Percentiles rank a stretch among this genome's conserved stretches.
These are phyloP conservation scores for Paragyromitra xinjiangensis DNA, from an alignment of 495 filamentous ascomycete species.

Conservation along the genomic window DNA sequence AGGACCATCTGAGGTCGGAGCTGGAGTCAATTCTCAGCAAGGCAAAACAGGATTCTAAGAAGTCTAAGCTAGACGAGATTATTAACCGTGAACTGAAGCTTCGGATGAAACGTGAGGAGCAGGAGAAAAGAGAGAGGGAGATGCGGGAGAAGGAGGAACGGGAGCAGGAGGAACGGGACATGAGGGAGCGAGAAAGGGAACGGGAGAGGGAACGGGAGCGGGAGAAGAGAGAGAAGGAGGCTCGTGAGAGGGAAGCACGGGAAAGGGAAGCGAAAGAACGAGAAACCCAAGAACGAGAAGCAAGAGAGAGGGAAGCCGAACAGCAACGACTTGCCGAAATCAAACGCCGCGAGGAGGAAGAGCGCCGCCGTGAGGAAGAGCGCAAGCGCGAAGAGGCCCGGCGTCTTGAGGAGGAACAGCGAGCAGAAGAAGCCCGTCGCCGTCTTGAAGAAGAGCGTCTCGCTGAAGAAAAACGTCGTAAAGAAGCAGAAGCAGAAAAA, in stretches of 20 bases:
- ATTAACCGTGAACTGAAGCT: constrained; percentile 47
- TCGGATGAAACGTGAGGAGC: constrained; percentile 41
- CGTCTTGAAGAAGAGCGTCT: constrained; percentile 43
- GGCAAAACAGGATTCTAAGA: constrained; percentile 45
- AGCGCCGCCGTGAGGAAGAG: constrained; percentile 42
- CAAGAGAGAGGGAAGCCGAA: constrained; percentile 37
- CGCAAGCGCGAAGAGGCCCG: constrained; percentile 37
- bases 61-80: constrained; percentile 14
- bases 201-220: constrained; percentile 1
- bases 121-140: constrained; percentile 41
- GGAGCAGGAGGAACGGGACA: constrained; percentile 50
- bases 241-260: constrained; percentile 28
- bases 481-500: constrained; percentile 50
- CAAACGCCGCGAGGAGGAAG: constrained; percentile 46
- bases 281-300: constrained; percentile 38
- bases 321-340: constrained; percentile 47
- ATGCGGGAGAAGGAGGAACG: constrained; percentile 41
- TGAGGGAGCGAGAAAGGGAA: constrained; percentile 41
- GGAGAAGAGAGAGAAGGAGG: constrained; percentile 33
- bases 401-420: constrained; percentile 43
- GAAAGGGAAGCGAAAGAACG: constrained; percentile 28
- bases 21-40: constrained; percentile 48
- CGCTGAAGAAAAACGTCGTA: constrained; percentile 52
- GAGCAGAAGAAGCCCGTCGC: constrained; percentile 34
- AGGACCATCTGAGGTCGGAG: constrained; percentile 43